phyloP scores from a whole-genome alignment of 352 stramenopile genomes.

The Globisporangium paddicum region DNA sequence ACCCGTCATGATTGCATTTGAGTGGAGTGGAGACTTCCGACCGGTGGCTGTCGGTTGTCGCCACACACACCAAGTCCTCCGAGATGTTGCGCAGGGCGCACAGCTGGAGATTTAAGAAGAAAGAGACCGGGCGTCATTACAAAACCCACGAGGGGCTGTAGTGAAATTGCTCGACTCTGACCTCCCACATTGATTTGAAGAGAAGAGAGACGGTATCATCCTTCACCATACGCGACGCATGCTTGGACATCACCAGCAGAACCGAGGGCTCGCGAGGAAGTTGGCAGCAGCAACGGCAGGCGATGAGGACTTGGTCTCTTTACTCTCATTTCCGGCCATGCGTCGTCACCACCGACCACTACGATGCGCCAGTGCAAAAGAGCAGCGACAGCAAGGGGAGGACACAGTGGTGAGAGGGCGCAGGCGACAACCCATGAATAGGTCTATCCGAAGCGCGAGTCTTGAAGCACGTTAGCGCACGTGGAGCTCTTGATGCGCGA shows the following conservation, averaged over 20 bases:
- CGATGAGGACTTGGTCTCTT: constrained; percentile 23
- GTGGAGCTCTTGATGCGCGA: background rate
- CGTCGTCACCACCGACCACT: constrained; percentile 25
- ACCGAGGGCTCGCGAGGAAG: background rate
- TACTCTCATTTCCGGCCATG: constrained; percentile 87
- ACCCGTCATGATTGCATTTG: constrained; percentile 87
- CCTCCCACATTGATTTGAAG: constrained; percentile 80
- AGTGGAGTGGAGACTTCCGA: constrained; percentile 60
- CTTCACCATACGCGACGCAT: background rate
- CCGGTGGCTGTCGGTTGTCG: constrained; percentile 13
- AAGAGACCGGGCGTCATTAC: background rate
- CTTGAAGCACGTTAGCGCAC: constrained; percentile 6
- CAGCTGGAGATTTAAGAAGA: constrained; percentile 69
- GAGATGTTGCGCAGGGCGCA: constrained; percentile 55
- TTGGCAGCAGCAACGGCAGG: background rate
- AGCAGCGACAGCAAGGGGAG: background rate
- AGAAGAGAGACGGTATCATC: constrained; percentile 46
- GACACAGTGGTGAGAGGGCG: background rate
- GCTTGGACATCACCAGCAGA: background rate
- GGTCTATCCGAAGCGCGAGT: constrained; percentile 12
- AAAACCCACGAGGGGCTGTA: background rate
- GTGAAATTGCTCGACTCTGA: background rate
- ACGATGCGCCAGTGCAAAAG: background rate
- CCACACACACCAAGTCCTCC: constrained; percentile 86
- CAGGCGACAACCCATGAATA: constrained; percentile 54